Evolutionary conservation across 495 filamentous ascomycete species (phyloP), one percentile per base, ranked within the genome.

Genomic region (Aspergillus egyptiacus): DNA sequence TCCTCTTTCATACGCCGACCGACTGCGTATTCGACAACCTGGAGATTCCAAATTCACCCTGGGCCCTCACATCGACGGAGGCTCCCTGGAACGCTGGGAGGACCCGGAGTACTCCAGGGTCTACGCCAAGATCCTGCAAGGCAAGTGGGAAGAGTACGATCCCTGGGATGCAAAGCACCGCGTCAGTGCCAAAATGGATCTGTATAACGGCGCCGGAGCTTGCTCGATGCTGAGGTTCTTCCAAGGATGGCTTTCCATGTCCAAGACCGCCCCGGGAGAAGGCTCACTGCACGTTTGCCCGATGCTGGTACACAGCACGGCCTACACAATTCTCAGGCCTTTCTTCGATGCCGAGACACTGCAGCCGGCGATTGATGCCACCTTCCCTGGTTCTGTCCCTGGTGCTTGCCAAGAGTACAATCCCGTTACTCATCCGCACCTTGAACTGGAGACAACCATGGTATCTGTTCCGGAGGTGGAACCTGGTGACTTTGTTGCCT

Each of bases 181-280:
- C 15, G 64, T 91, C 4, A 63, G 66, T 0, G 89, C 83, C 14
- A 75, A 80, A 18, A 83, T 81, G 58, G 84, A 95, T 57, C 60
- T 93, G 40, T 90, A 96, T 64, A 78, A 89, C 48, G 90, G 90
- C 2, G 76, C 87, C 0, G 89, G 89, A 0, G 81, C 84, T 10
- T 91, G 87, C 66, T 84, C 79, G 6, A 89, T 90, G 80, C 86
- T 91, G 65, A 76, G 90, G 4, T 88, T 89, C 76, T 91, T 85
- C 56, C 89, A 95, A 59, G 89, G 87, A 10, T 95, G 89, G 89
- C 67, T 95, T 19, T 81, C 83, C 30, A 86, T 95, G 78, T 90
- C 85, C 30, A 63, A 71, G 27, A 84, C 79, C 0, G 81, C 75
- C 0, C 84, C 85, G 0, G 76, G 79, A 6, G 84, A 93, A 61